A percentile compares a stretch with the other conserved stretches of the same genome.
Evolutionary conservation across 768 basidiomycete genomes (phyloP).

Genomic region (Pisolithus microcarpus): DNA sequence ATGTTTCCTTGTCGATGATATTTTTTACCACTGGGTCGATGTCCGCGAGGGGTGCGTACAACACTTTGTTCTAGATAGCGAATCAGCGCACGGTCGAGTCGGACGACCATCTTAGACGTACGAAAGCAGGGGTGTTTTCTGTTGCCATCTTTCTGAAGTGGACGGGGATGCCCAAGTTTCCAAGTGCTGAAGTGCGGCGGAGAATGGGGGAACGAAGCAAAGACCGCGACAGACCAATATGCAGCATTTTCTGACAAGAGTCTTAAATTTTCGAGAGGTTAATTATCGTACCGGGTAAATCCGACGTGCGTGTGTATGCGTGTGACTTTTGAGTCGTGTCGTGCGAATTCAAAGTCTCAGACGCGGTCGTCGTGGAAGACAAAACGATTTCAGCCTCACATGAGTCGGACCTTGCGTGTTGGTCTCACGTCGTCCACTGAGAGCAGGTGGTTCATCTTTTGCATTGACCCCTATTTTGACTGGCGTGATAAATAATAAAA

Average conservation of each 20-base stretch:
- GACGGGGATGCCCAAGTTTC: constrained; percentile 1
- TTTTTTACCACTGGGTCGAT: constrained; percentile 93
- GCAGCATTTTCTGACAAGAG: constrained; percentile 22
- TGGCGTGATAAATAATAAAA: too few species aligned
- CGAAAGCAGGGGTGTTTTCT: constrained; percentile 52
- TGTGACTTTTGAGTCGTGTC: background rate
- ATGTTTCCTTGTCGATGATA: constrained; percentile 98
- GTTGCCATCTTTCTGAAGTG: constrained; percentile 52
- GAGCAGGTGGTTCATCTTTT: too few species aligned
- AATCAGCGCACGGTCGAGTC: background rate
- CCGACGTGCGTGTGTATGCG: constrained; percentile 9
- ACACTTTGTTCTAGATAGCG: constrained; percentile 69
- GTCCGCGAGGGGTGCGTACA: constrained; percentile 85
- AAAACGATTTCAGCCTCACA: background rate
- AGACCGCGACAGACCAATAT: constrained; percentile 14
- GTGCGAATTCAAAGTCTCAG: background rate
- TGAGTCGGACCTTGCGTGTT: too few species aligned
- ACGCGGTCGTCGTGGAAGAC: too few species aligned
- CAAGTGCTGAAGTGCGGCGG: constrained; percentile 18
- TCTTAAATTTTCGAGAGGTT: constrained; percentile 12
- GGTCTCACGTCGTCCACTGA: too few species aligned
- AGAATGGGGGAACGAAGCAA: constrained; percentile 22
- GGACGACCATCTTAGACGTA: constrained; percentile 27
- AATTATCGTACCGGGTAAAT: constrained; percentile 13
- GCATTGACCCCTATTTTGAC: background rate